Evolutionary conservation across 257 asterid species (phyloP).

Genomic region (Paulownia fortunei): DNA sequence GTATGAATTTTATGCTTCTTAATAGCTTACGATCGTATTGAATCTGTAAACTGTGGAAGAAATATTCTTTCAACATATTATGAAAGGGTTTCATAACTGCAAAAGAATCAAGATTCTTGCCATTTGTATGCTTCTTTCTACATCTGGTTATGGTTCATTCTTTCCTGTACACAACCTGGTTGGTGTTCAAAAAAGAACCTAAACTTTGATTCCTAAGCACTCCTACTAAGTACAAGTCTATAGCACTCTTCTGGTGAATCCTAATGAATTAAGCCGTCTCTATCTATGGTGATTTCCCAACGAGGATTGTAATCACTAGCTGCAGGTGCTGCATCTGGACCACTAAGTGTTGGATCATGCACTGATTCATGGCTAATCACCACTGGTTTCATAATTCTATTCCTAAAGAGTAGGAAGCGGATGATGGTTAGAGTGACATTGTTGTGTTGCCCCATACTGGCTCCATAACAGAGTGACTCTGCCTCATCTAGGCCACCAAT

Average conservation of each 20-base stretch:
- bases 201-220: neutral
- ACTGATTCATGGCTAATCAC: slow-evolving; percentile 45
- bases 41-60: no score
- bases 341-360: neutral
- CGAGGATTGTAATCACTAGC: slow-evolving; percentile 22
- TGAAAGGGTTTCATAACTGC: neutral
- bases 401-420: slow-evolving; percentile 59
- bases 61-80: neutral
- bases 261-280: neutral
- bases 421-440: slow-evolving; percentile 61
- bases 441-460: slow-evolving; percentile 62
- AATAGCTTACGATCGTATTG: no score
- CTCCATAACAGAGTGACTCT: slow-evolving; percentile 72
- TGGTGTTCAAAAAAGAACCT: no score
- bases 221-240: no score
- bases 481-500: slow-evolving; percentile 83
- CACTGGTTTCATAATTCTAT: slow-evolving; percentile 46
- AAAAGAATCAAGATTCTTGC: neutral
- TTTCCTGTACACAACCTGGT: neutral
- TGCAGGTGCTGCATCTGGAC: neutral
- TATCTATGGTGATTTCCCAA: slow-evolving; percentile 43
- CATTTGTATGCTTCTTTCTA: neutral
- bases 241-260: neutral
- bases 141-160: neutral
- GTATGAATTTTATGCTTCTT: no score